phyloP scores from a whole-genome alignment of 2,329 filamentous ascomycete genomes.

The Fusarium devonianum region DNA sequence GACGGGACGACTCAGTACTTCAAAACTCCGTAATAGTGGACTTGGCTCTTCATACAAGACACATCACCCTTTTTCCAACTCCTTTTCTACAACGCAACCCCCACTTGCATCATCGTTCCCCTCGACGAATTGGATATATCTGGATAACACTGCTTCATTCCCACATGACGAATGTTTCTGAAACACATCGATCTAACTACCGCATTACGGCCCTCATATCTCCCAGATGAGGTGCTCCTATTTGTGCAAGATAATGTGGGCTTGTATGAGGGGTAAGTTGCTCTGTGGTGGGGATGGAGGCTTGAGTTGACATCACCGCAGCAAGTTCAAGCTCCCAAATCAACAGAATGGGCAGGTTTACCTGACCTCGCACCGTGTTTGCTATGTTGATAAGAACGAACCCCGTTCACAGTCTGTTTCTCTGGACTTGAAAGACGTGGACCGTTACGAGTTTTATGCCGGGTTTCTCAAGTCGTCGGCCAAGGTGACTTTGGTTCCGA shows the following conservation, averaged over 20 bases:
- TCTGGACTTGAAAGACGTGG: constrained; percentile 88
- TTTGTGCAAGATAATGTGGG: constrained; percentile 98
- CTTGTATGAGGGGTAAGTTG: constrained; percentile 89
- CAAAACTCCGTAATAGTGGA: no score
- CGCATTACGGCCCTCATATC: constrained; percentile 88
- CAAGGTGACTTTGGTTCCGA: constrained; percentile 89
- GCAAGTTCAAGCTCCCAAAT: constrained; percentile 92
- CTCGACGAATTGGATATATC: not conserved
- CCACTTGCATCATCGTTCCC: constrained; percentile 33
- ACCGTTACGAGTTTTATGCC: constrained; percentile 89
- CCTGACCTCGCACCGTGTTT: constrained; percentile 91
- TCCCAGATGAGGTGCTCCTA: constrained; percentile 91
- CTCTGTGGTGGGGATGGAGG: constrained; percentile 6
- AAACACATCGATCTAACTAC: constrained; percentile 95
- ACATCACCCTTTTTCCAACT: not conserved
- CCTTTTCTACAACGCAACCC: constrained; percentile 22
- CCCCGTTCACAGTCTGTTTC: constrained; percentile 85
- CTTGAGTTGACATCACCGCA: constrained; percentile 48
- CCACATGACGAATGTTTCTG: constrained; percentile 89
- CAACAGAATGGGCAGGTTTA: constrained; percentile 97
- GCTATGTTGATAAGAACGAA: constrained; percentile 90
- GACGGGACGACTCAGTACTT: no score
- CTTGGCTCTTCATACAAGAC: not conserved
- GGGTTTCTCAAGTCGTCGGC: constrained; percentile 94
- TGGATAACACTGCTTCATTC: constrained; percentile 7